Percentiles rank a stretch among this genome's conserved stretches.
Conservation (phyloP, 129 eudicot genomes). For the Silybum marianum region DNA sequence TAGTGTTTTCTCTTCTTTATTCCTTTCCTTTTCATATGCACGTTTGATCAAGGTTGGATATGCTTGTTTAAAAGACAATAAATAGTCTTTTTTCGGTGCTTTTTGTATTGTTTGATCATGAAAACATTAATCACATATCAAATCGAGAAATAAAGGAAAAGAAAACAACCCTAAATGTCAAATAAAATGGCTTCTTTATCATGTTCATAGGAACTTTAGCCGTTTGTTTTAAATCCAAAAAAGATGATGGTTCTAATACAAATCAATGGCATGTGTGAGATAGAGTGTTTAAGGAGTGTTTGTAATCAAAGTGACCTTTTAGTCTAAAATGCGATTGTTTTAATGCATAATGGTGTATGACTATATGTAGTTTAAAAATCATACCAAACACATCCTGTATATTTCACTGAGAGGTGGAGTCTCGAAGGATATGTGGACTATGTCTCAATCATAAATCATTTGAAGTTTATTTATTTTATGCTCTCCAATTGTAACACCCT, state of each 20-base stretch:
- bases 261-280: not conserved
- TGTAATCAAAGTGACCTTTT: not conserved
- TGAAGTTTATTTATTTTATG: not conserved
- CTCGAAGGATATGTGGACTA: not conserved
- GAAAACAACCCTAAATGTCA: conserved; percentile 3
- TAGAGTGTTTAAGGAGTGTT: not conserved
- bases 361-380: not conserved
- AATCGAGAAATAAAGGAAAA: not conserved
- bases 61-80: conserved; percentile 7
- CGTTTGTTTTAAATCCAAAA: not conserved
- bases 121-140: conserved; percentile 12
- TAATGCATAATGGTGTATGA: not conserved
- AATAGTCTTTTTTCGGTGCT: conserved; percentile 12
- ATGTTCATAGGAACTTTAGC: not conserved
- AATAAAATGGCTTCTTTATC: conserved; percentile 13
- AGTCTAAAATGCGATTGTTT: not conserved
- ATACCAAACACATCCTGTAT: not conserved
- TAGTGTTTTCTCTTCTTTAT: conserved; percentile 17
- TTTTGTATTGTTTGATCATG: conserved; percentile 9
- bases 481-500: not conserved
- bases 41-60: conserved; percentile 32
- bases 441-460: not conserved
- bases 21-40: conserved; percentile 34
- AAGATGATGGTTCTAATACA: not conserved
- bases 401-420: not conserved